These are phyloP conservation scores for Ceratocystis ficicola DNA, from an alignment of 2,329 filamentous ascomycete species.

Conservation along the genomic window DNA sequence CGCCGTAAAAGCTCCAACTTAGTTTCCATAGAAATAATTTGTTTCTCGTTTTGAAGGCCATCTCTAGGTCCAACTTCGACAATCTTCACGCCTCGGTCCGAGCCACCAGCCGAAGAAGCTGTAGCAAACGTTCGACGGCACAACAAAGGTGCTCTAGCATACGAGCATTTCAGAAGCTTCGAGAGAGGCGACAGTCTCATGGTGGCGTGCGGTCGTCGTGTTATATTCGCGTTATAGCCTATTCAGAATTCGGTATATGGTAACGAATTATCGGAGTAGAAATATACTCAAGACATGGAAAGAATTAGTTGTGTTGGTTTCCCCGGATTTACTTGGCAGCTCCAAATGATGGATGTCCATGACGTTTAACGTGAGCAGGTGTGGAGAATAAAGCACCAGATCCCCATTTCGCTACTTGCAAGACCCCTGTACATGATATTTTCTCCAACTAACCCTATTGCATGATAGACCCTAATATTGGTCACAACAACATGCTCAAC, in stretches of 20 bases:
- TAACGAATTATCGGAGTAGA: background rate
- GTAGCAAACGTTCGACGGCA: slow-evolving; percentile 17
- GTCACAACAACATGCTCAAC: background rate
- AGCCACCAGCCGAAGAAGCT: slow-evolving; percentile 11
- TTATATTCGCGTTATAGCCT: background rate
- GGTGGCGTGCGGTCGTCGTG: background rate
- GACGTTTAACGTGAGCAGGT: slow-evolving; percentile 4
- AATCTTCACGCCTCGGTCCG: slow-evolving; percentile 44
- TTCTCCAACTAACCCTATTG: slow-evolving; percentile 14
- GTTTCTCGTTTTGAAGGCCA: slow-evolving; percentile 78
- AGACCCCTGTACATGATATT: slow-evolving; percentile 4
- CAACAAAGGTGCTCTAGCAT: slow-evolving; percentile 2
- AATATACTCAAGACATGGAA: background rate
- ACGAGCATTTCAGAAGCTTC: slow-evolving; percentile 6
- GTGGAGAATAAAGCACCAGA: slow-evolving; percentile 12
- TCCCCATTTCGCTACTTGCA: slow-evolving; percentile 12
- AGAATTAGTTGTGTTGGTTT: background rate
- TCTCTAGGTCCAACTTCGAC: slow-evolving; percentile 78
- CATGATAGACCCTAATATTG: background rate
- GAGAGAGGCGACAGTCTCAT: slow-evolving; percentile 4
- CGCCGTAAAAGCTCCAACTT: slow-evolving; percentile 66
- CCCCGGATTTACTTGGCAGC: background rate
- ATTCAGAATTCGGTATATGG: background rate
- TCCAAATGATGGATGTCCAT: background rate
- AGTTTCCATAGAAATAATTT: slow-evolving; percentile 53